Base-by-base conservation (phyloP, 129 eudicot species). In the Arctium lappa region DNA sequence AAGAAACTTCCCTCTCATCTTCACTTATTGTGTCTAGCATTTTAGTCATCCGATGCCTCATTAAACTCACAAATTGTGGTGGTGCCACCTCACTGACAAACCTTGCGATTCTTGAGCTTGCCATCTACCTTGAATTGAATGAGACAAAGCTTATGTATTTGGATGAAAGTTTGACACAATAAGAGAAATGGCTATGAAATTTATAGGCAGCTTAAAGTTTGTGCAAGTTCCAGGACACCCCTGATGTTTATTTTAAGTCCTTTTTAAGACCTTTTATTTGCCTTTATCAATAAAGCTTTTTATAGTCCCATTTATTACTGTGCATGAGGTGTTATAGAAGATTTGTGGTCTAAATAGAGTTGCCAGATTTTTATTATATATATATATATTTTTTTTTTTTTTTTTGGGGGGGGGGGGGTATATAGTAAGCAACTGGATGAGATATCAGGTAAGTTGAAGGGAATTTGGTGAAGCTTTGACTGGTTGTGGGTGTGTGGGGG, bases 41-140 rank as follows among this genome's bases (percentile, higher is more conserved):
- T 74, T 84, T 82, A 32, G 85, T 63, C 18, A 86, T 77, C 0
- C 86, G 83, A 2, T 60, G 83, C 80, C 90, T 88, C 92, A 86
- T 88, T 71, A 86, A 42, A 29, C 82, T 76, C 76, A 88, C 88
- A 9, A 91, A 72, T 50, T 88, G 90, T 1, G 92, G 88, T 38
- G 90, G 91, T 63, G 94, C 94, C 0, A 82, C 94, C 87, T 90
- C 91, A 0, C 86, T 86, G 11, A 85, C 90, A 75, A 90, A 88
- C 72, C 90, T 85, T 8, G 91, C 90, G 6, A 90, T 79, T 38
- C 91, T 80, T 48, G 90, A 79, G 72, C 86, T 88, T 62, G 91
- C 90, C 94, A 90, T 90, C 22, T 81, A 53, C 2, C 66, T 53
- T 1, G 27, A 22, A 1, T 1, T 46, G 37, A n/a, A 34, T n/a